Evolutionary conservation across 2,329 filamentous ascomycete genomes (phyloP).

Genomic region (Botrytis fabae): DNA sequence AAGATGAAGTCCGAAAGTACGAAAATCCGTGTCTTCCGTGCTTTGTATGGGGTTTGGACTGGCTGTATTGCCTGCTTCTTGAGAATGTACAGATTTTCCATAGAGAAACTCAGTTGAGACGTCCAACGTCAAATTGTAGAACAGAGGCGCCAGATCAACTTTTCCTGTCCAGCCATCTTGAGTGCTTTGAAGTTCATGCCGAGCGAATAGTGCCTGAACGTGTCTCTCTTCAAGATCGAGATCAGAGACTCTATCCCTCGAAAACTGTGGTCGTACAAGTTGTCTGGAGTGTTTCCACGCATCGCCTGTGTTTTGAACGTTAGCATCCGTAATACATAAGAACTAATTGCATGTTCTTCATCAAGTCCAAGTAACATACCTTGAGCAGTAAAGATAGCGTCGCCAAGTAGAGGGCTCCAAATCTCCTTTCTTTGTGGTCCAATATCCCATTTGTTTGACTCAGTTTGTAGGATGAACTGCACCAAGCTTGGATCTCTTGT

Average conservation of each 20-base stretch:
- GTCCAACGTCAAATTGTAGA: conserved; percentile 66
- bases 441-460: conserved; percentile 41
- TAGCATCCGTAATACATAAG: neutral
- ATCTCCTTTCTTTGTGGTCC: conserved; percentile 40
- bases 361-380: neutral
- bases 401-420: conserved; percentile 37
- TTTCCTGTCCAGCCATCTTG: conserved; percentile 42
- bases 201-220: conserved; percentile 38
- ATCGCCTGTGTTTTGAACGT: conserved; percentile 18
- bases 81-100: conserved; percentile 45
- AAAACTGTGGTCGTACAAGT: conserved; percentile 46
- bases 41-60: conserved; percentile 17
- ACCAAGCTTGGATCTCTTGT: conserved; percentile 11
- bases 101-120: conserved; percentile 67
- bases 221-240: conserved; percentile 47
- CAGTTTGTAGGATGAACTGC: conserved; percentile 1
- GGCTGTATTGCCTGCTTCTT: conserved; percentile 30
- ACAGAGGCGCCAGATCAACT: conserved; percentile 61
- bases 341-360: no score
- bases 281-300: conserved; percentile 44
- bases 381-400: conserved; percentile 33
- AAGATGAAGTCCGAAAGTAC: conserved; percentile 5
- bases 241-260: conserved; percentile 47
- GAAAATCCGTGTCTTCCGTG: neutral
- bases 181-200: conserved; percentile 12